Evolutionary conservation across 495 filamentous ascomycete genomes (phyloP), one percentile per base, ranked within the genome.

Genomic region (Neurospora terricola): DNA sequence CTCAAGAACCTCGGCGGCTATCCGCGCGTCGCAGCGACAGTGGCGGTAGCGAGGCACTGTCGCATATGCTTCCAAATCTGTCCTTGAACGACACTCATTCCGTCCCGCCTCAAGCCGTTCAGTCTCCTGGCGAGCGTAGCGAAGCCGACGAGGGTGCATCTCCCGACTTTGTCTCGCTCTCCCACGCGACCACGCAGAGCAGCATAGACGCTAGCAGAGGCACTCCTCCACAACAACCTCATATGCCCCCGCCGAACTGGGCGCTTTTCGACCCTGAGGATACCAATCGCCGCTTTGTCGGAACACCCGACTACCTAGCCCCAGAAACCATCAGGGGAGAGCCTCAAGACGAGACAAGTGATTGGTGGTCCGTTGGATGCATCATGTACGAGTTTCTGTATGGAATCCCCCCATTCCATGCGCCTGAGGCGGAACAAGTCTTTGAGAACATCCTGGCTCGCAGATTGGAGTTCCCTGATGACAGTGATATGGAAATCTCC

Each of bases 281-380:
- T 77, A 94, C 90, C 73, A 95, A 93, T 78, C 90, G 96, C 69
- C 90, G 92, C 43, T 99, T 99, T 79, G 96, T 99, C 21, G 96
- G 96, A 45, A 99, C 96, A 2, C 96, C 96, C 2, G 96, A 99
- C 82, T 99, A 99, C 81, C 88, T 99, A 21, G 95, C 96, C 3
- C 96, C 96, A 3, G 96, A 99, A 80, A 99, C 96, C 0, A 97
- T 99, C 80, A 94, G 93, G 77, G 96, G 96, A 69, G 88, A 92
- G 73, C 93, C 94, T 0, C 96, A 98, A 82, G 96, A 99, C 80
- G 94, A 98, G 79, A 94, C 94, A 75, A 98, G 96, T 80, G 96
- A 99, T 88, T 99, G 96, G 96, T 99, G 96, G 96, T 98, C 96
- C 8, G 84, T 99, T 66, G 96, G 96, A 3, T 98, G 96, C 77